A percentile compares a stretch with the other conserved stretches of the same genome.
These are phyloP conservation scores for Zygosaccharomyces pseudobailii DNA, from an alignment of 1,139 yeast genomes.

Conservation along the genomic window DNA sequence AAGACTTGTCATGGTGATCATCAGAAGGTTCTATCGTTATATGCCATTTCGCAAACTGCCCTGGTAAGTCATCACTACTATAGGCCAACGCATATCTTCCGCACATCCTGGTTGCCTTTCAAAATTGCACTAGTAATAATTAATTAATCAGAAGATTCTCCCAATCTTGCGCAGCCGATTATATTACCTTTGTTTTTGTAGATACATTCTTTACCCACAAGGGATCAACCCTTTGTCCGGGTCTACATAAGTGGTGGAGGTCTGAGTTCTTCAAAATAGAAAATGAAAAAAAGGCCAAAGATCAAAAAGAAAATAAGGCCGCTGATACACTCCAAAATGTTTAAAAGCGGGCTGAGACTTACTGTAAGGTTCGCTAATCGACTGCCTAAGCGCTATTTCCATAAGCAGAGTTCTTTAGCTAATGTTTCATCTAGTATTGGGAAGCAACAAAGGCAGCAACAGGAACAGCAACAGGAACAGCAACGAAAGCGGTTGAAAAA, in stretches of 20 bases:
- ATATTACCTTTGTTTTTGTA: too few relatives aligned
- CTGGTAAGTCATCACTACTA: conserved; percentile 20
- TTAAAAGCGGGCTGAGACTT: background rate
- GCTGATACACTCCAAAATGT: background rate
- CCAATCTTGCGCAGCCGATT: too few relatives aligned
- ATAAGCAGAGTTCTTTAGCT: conserved; percentile 1
- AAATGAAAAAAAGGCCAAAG: background rate
- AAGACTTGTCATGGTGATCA: conserved; percentile 25
- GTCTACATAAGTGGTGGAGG: background rate
- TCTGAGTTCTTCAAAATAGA: background rate
- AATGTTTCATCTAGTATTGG: conserved; percentile 40
- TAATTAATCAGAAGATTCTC: background rate
- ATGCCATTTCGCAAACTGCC: conserved; percentile 13
- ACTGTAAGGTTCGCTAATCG: background rate
- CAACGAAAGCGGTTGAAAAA: conserved; percentile 2
- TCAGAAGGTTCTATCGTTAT: conserved; percentile 9
- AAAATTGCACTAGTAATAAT: background rate
- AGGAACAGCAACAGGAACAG: conserved; percentile 1
- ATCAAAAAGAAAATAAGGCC: background rate
- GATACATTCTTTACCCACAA: too few relatives aligned
- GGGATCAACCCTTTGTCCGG: too few relatives aligned
- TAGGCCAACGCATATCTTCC: conserved; percentile 44
- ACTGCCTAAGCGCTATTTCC: conserved; percentile 3
- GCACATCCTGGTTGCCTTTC: conserved; percentile 36
- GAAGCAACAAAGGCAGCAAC: conserved; percentile 3